Evolutionary conservation across 2,329 filamentous ascomycete species (phyloP), one percentile per base, ranked within the genome.

Genomic region (Botrytis paeoniae): DNA sequence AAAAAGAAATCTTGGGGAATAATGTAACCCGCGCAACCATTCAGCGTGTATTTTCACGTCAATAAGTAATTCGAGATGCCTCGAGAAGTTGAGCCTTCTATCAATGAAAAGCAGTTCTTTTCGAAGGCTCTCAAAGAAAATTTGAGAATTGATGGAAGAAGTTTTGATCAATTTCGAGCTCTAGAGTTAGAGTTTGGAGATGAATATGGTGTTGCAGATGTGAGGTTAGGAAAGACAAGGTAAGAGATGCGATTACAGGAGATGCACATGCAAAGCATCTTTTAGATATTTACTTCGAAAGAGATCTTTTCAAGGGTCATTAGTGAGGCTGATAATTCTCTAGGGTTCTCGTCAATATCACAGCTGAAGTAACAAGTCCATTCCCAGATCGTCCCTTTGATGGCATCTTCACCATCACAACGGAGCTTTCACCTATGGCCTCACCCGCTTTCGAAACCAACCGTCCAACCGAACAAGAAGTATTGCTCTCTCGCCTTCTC

Each of bases 361-460:
- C 94, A 4, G 93, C 94, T 75, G 93, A 97, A 84, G 93, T 98
- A 75, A 92, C 93, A 18, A 90, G 93, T 57, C 95, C 96, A 61
- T 93, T 92, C 80, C 83, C 92, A 70, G 95, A 98, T 83, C 92
- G 95, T 76, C 95, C 95, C 74, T 97, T 97, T 81, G 96, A 98
- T 82, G 96, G 96, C 81, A 89, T 97, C 82, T 98, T 98, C 85
- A 94, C 91, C 78, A 98, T 98, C 81, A 88, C 91, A 71, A 93
- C 95, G 72, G 96, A 98, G 82, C 89, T 99, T 79, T 94, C 92
- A 75, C 94, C 95, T 66, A 97, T 98, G 91, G 92, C 93, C 41
- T 94, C 94, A 64, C 94, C 96, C 22, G 91, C 93, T 48, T 97
- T 97, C 83, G 95, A 98, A 82, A 89, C 92, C 77, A 93, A 93